These are phyloP conservation scores for Pythium monospermum DNA, from an alignment of 352 stramenopile species.

Conservation along the genomic window DNA sequence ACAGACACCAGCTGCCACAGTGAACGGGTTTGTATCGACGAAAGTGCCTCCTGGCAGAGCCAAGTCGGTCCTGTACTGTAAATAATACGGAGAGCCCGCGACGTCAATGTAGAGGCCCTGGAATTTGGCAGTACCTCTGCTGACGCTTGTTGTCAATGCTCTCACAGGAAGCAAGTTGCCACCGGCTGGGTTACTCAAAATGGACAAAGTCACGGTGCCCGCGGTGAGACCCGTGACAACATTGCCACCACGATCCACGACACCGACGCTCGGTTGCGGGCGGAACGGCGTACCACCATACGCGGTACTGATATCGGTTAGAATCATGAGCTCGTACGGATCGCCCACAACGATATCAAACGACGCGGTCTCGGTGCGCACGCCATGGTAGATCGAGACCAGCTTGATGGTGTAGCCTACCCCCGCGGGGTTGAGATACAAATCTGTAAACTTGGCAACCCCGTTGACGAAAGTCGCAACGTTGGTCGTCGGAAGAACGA, in stretches of 20 bases:
- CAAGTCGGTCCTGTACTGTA: slow-evolving; percentile 66
- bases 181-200: slow-evolving; percentile 55
- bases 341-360: slow-evolving; percentile 73
- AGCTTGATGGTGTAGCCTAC: slow-evolving; percentile 68
- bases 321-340: slow-evolving; percentile 53
- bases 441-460: slow-evolving; percentile 57
- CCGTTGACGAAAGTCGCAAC: slow-evolving; percentile 70
- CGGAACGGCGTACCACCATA: slow-evolving; percentile 71
- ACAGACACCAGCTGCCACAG: slow-evolving; percentile 53
- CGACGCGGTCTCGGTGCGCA: slow-evolving; percentile 56
- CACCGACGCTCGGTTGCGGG: slow-evolving; percentile 62
- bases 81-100: slow-evolving; percentile 67
- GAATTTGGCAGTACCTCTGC: slow-evolving; percentile 52
- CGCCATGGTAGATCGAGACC: slow-evolving; percentile 54
- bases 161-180: slow-evolving; percentile 44
- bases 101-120: slow-evolving; percentile 65
- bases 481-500: slow-evolving; percentile 37
- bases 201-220: slow-evolving; percentile 56
- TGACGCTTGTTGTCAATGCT: slow-evolving; percentile 50
- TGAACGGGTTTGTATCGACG: slow-evolving; percentile 76
- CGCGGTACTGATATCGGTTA: slow-evolving; percentile 71
- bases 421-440: slow-evolving; percentile 66
- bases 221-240: slow-evolving; percentile 36
- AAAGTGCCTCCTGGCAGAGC: slow-evolving; percentile 38
- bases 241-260: slow-evolving; percentile 82